Conservation (phyloP, 129 eudicot species). For the Helianthus annuus region DNA sequence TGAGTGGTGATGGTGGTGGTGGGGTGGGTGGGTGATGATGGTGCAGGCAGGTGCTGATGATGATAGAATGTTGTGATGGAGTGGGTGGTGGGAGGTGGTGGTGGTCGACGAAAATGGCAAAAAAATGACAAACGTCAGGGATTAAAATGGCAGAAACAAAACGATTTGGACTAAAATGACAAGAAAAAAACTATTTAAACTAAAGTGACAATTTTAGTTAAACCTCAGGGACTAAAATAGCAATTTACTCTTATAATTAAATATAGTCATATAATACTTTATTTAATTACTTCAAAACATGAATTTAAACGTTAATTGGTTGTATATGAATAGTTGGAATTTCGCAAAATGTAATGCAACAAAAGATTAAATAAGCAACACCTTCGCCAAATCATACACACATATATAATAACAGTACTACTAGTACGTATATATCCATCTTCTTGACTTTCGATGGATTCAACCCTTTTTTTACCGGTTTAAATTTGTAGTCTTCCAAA, state of each 20-base stretch:
- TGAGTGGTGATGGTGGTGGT: too few relatives aligned
- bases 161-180: too few relatives aligned
- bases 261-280: not conserved
- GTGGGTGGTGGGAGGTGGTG: too few relatives aligned
- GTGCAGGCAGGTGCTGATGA: too few relatives aligned
- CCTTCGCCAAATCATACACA: constrained; percentile 21
- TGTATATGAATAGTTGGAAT: not conserved
- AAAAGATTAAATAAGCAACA: constrained; percentile 22
- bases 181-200: too few relatives aligned
- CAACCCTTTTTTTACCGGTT: constrained; percentile 21
- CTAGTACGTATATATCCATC: constrained; percentile 26
- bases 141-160: too few relatives aligned
- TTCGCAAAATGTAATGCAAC: constrained; percentile 14
- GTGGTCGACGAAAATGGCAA: too few relatives aligned
- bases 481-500: constrained; percentile 50
- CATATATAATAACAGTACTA: constrained; percentile 18
- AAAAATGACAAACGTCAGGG: too few relatives aligned
- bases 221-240: too few relatives aligned
- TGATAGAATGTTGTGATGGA: too few relatives aligned
- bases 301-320: not conserved
- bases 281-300: not conserved
- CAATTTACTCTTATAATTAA: not conserved
- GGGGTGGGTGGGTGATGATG: too few relatives aligned
- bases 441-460: constrained; percentile 27
- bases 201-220: too few relatives aligned